Conservation (phyloP, 345 rosid genomes). For the Pugionium dolabratum region DNA sequence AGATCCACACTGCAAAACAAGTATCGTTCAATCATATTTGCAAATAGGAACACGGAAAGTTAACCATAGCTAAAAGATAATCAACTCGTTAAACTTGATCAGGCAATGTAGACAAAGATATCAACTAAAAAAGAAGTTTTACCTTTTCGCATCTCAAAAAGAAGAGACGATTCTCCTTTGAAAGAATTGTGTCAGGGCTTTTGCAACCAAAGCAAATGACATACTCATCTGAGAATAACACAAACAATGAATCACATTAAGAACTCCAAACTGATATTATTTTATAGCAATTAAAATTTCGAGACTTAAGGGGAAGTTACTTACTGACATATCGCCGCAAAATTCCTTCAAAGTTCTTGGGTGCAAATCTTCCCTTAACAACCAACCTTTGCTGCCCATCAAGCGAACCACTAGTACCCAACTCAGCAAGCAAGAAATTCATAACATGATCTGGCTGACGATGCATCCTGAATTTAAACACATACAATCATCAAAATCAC, state of each 20-base stretch:
- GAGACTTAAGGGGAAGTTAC: slow-evolving; percentile 34
- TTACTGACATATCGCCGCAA: slow-evolving; percentile 85
- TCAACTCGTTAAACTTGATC: slow-evolving; percentile 8
- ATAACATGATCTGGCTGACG: slow-evolving; percentile 93
- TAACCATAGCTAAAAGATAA: not conserved
- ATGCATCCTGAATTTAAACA: slow-evolving; percentile 64
- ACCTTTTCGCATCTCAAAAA: slow-evolving; percentile 80
- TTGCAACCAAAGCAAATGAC: slow-evolving; percentile 65
- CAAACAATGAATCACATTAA: not conserved
- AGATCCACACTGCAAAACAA: slow-evolving; percentile 81
- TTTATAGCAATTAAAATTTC: not conserved
- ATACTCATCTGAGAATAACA: slow-evolving; percentile 48
- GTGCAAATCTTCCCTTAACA: slow-evolving; percentile 91
- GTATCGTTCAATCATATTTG: slow-evolving; percentile 2
- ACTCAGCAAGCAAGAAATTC: slow-evolving; percentile 87
- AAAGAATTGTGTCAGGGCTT: slow-evolving; percentile 71
- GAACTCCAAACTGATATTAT: slow-evolving; percentile 3
- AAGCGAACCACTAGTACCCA: slow-evolving; percentile 95
- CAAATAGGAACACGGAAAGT: not conserved
- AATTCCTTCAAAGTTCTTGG: slow-evolving; percentile 87
- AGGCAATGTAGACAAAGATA: not conserved
- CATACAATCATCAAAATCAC: slow-evolving; percentile 8
- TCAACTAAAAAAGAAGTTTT: not conserved
- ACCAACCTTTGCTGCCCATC: slow-evolving; percentile 93
- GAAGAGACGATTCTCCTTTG: slow-evolving; percentile 73